phyloP scores from a whole-genome alignment of 371 early-diverging fungal species.

The Saksenaea oblongispora region DNA sequence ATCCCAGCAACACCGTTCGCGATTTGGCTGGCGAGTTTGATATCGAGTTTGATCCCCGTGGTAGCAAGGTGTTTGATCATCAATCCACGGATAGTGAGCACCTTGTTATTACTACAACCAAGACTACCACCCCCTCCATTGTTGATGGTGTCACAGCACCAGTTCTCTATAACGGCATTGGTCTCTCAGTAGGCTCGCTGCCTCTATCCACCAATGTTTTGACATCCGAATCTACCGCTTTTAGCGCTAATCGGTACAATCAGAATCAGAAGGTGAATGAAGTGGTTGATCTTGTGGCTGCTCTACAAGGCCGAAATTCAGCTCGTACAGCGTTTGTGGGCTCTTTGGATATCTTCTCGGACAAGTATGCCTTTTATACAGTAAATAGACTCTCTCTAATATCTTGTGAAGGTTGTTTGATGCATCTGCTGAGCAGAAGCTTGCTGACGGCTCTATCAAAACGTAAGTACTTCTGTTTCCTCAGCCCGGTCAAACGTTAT shows the following conservation, averaged over 20 bases:
- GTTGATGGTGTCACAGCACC: conserved; percentile 42
- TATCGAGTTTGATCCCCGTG: conserved; percentile 75
- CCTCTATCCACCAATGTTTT: conserved; percentile 73
- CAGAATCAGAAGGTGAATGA: conserved; percentile 20
- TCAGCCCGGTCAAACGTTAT: background rate
- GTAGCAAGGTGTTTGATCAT: conserved; percentile 72
- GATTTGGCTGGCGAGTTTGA: conserved; percentile 87
- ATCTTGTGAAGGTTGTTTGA: conserved; percentile 17
- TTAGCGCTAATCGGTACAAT: conserved; percentile 44
- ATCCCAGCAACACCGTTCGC: conserved; percentile 69
- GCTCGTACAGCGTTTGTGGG: conserved; percentile 89
- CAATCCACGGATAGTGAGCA: conserved; percentile 51
- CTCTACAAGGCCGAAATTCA: conserved; percentile 87
- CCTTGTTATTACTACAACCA: conserved; percentile 36
- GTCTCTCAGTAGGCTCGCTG: conserved; percentile 56
- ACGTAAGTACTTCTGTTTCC: conserved; percentile 12
- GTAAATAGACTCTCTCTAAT: background rate
- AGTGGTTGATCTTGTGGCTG: conserved; percentile 68
- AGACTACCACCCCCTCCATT: conserved; percentile 32
- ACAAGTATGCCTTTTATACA: conserved; percentile 46
- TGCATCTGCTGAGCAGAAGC: conserved; percentile 22
- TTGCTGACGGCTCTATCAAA: conserved; percentile 20
- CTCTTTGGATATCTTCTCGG: conserved; percentile 77
- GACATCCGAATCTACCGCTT: conserved; percentile 63
- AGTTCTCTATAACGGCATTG: conserved; percentile 79